phyloP scores from a whole-genome alignment of 352 stramenopile species.

The Phytophthora lateralis region DNA sequence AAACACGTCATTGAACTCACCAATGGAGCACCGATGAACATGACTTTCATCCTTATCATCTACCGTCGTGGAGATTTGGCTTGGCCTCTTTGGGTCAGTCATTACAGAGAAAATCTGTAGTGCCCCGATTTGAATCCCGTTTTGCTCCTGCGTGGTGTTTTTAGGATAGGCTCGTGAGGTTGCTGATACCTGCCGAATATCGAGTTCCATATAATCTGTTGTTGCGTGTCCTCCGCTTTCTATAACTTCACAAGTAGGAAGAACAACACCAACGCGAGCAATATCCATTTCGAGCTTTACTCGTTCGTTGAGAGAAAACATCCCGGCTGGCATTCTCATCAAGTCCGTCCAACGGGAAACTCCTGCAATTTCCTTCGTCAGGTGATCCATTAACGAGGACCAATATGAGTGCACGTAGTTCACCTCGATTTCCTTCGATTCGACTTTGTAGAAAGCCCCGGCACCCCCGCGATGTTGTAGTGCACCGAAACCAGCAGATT shows the following conservation, averaged over 20 bases:
- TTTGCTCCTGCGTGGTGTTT: constrained; percentile 52
- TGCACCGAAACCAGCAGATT: constrained; percentile 50
- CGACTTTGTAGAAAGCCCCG: constrained; percentile 48
- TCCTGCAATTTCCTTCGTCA: constrained; percentile 63
- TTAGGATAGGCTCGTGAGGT: constrained; percentile 50
- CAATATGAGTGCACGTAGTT: constrained; percentile 69
- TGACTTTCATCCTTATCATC: not conserved
- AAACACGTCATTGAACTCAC: constrained; percentile 39
- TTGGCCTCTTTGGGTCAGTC: constrained; percentile 12
- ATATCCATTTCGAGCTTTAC: constrained; percentile 66
- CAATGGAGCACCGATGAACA: constrained; percentile 18
- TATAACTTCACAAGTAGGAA: constrained; percentile 52
- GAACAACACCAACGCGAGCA: constrained; percentile 38
- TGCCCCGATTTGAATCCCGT: constrained; percentile 43
- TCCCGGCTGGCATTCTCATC: constrained; percentile 43
- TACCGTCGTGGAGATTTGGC: not conserved
- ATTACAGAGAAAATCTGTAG: constrained; percentile 50
- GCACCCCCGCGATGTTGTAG: constrained; percentile 53
- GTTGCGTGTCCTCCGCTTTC: constrained; percentile 43
- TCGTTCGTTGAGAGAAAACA: constrained; percentile 39
- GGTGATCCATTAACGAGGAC: constrained; percentile 47
- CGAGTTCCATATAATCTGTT: constrained; percentile 62
- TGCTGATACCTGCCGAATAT: constrained; percentile 47
- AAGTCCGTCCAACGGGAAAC: constrained; percentile 73
- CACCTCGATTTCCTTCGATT: constrained; percentile 48